Base-by-base conservation (phyloP, 352 stramenopile genomes). In the Phytophthora nicotianae region DNA sequence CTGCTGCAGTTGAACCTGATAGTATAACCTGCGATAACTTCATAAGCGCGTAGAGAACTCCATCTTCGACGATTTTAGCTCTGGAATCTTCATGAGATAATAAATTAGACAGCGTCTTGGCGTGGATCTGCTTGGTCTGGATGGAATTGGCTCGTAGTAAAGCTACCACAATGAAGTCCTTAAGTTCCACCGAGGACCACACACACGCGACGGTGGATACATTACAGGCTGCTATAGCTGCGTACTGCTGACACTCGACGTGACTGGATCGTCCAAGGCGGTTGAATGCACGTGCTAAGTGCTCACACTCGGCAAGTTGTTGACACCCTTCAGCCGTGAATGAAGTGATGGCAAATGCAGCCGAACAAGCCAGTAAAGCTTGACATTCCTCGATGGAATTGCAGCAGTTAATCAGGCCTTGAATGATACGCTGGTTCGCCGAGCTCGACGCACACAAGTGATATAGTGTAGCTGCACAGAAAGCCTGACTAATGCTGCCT, bases 101-200 rank as follows among this genome's bases (percentile, higher is more conserved):
- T 7, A 94, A 21, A 35, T 94, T 94, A 4, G 80, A 88, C 21
- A 94, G 61, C 14, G 86, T 94, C 55, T 92, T 92, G 46, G 80
- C 81, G 45, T 94, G 86, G 32, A 92, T 90, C 45, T 92, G 83
- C 58, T 92, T 94, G 1, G 86, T 75, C n/a, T 92, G 81, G 4
- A 82, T 66, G 14, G 86, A 94, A 50, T 94, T 92, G 0, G 86
- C 85, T 3, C 86, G 79, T 24, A 94, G 50, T 21, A 94, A 45
- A 11, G 86, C 83, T 3, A 94, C 81, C 1, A 92, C 86, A 11
- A 92, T 90, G 29, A 94, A 91, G 57, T 94, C 86, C 32, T 91
- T 91, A 2, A 94, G 79, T 50, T 94, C 86, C 0, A 73, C 53
- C 0, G 80, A 88, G 1, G 70, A 86, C 86, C 86, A 94, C 17